These are phyloP conservation scores for Aspergillus tanneri DNA, from an alignment of 2,329 filamentous ascomycete genomes.

Conservation along the genomic window DNA sequence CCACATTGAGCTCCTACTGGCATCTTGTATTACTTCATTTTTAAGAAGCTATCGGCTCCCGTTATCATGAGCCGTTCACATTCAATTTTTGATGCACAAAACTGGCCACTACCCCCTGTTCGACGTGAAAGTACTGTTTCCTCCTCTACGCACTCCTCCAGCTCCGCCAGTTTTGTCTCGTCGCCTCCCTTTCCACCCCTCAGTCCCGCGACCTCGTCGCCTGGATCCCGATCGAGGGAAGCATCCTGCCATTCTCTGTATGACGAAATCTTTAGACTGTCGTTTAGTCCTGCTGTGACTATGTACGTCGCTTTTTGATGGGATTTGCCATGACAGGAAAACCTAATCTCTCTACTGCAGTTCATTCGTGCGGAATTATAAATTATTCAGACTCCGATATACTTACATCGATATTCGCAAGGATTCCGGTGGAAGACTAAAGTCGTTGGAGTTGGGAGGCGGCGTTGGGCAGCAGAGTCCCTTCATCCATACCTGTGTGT, in stretches of 20 bases:
- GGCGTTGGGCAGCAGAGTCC: slow-evolving; percentile 36
- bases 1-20: neutral
- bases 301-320: slow-evolving; percentile 26
- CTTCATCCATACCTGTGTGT: slow-evolving; percentile 42
- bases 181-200: slow-evolving; percentile 23
- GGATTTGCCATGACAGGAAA: no score
- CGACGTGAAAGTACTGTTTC: slow-evolving; percentile 28
- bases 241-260: slow-evolving; percentile 29
- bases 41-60: neutral
- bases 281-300: slow-evolving; percentile 34
- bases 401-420: slow-evolving; percentile 42
- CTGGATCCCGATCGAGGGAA: slow-evolving; percentile 28
- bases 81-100: slow-evolving; percentile 19
- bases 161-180: slow-evolving; percentile 28
- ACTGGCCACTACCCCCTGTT: slow-evolving; percentile 30
- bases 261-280: slow-evolving; percentile 33
- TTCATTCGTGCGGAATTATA: slow-evolving; percentile 40
- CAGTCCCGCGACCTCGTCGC: slow-evolving; percentile 25
- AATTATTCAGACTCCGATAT: slow-evolving; percentile 43
- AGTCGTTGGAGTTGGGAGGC: slow-evolving; percentile 40
- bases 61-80: slow-evolving; percentile 16
- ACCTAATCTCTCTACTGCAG: slow-evolving; percentile 18
- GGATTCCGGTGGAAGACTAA: slow-evolving; percentile 36
- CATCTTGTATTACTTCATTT: neutral
- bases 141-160: slow-evolving; percentile 27